Base-by-base conservation (phyloP, 1,284 basidiomycete species). In the Rhodotorula sp. region DNA sequence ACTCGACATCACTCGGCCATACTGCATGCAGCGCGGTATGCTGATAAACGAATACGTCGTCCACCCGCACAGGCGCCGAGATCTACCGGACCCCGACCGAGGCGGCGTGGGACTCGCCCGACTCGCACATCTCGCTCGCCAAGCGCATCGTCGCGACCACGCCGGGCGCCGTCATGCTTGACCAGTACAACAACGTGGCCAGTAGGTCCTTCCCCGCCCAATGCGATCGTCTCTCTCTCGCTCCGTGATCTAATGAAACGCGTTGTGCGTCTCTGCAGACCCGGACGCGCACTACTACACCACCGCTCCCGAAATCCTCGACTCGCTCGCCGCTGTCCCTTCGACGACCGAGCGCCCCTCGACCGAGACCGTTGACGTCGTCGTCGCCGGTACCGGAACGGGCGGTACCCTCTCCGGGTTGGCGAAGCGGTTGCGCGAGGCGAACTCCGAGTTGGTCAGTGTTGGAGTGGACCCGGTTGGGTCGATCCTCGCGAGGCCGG, bases 381-480 rank as follows among this genome's bases (percentile, higher is more conserved):
- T 98, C 55, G 82, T 96, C n/a, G 91, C 89, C 8, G 89, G 93
- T 8, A 92, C 94, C 17, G 95, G 95, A 14, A 99, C 95, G 1
- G 95, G 95, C 44, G 95, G 95, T 15, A 97, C 95, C 0, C 84
- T 99, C 72, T 91, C 91, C 26, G 95, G 95, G 6, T 81, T 95
- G 42, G 90, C 92, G 10, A 85, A 88, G 46, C 91, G 90, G 2
- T 84, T 97, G 78, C 91, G 91, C 82, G 89, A 89, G 66, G 58
- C 83, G 80, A 91, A 91, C 78, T 81, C 85, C 44, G 82, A 86
- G 30, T 71, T 80, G 33, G 77, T 78, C 46, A 85, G 96, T 24
- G 86, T 99, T n/a, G 95, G 88, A 6, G 85, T 94, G 42, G 95
- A 99, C 82, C 95, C 95, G 44, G 90, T 94, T 76, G 95, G 95